Evolutionary conservation across 2,329 filamentous ascomycete genomes (phyloP), one percentile per base, ranked within the genome.

Genomic region (Alternaria sp.): DNA sequence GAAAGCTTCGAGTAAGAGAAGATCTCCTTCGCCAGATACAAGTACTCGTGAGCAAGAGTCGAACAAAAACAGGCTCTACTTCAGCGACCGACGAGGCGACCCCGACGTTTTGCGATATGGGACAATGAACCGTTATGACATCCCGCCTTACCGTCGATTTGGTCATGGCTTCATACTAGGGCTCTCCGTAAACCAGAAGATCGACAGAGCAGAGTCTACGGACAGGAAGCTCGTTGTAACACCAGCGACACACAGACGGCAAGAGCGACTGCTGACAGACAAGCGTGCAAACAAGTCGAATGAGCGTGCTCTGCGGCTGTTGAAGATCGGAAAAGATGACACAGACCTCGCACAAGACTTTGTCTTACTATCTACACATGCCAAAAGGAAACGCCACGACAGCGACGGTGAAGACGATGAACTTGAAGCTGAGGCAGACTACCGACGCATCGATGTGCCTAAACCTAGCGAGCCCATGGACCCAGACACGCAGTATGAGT

Each of bases 101-200:
- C 80, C 84, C 4, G 84, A 92, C 46, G 92, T 95, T 64, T 76
- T 90, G 42, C 84, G 84, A 26, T 97, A 93, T 73, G 91, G 91
- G 2, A 84, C 86, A 28, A 83, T 90, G 37, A 88, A 97, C 72
- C 86, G 86, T 34, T 90, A 90, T 63, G 85, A 84, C 53, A 79
- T 96, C 10, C 92, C 93, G 0, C 69, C 78, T 2, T 97, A 96
- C 72, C 83, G 84, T 60, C 88, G 92, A 5, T 80, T 80, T 60
- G 91, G 92, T 13, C 80, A 81, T 54, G 92, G 92, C 2, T 83
- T 82, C 56, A 80, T 97, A 1, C 76, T 98, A 11, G 94, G 93
- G 0, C 80, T 89, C 0, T 74, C 81, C 1, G 79, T 80, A 2
- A 81, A 83, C 42, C 80, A 89, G 56, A 85, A 84, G 56, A 90